phyloP scores from a whole-genome alignment of 768 basidiomycete species.

The Galerina sulciceps region DNA sequence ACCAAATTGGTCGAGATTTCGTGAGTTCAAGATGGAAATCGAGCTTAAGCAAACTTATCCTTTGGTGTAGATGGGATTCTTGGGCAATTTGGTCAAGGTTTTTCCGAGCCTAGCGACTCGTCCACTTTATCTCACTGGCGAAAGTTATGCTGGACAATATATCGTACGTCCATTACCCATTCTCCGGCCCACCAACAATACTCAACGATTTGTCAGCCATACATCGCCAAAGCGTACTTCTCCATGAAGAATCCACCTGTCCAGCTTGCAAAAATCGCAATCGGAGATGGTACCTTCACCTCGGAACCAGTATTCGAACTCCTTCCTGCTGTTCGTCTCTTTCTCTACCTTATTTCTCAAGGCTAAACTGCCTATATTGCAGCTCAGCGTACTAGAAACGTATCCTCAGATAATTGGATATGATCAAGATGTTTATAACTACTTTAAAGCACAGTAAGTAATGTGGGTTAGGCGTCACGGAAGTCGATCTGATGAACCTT shows the following conservation, averaged over 20 bases:
- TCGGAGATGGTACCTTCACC: conserved; percentile 70
- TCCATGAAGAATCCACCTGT: conserved; percentile 66
- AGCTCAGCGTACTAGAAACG: conserved; percentile 67
- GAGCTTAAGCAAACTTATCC: neutral
- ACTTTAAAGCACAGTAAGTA: conserved; percentile 71
- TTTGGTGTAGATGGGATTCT: conserved; percentile 63
- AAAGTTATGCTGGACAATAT: conserved; percentile 77
- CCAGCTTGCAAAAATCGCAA: conserved; percentile 66
- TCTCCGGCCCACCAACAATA: neutral
- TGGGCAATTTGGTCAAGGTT: conserved; percentile 72
- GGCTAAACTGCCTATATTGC: neutral
- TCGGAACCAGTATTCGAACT: conserved; percentile 54
- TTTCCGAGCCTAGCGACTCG: conserved; percentile 72
- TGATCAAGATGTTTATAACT: conserved; percentile 64
- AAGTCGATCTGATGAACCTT: neutral
- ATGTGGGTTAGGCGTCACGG: neutral
- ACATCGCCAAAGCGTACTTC: conserved; percentile 77
- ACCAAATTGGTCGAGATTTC: conserved; percentile 65
- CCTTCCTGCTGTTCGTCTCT: conserved; percentile 54
- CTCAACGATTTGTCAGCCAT: conserved; percentile 49
- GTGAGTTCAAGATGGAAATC: conserved; percentile 33
- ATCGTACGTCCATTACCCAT: conserved; percentile 47
- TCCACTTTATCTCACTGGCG: conserved; percentile 71
- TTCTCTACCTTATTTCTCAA: neutral
- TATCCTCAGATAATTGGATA: conserved; percentile 81